Evolutionary conservation across 805 yeast species (phyloP).

Genomic region (Ogataea saltuana): DNA sequence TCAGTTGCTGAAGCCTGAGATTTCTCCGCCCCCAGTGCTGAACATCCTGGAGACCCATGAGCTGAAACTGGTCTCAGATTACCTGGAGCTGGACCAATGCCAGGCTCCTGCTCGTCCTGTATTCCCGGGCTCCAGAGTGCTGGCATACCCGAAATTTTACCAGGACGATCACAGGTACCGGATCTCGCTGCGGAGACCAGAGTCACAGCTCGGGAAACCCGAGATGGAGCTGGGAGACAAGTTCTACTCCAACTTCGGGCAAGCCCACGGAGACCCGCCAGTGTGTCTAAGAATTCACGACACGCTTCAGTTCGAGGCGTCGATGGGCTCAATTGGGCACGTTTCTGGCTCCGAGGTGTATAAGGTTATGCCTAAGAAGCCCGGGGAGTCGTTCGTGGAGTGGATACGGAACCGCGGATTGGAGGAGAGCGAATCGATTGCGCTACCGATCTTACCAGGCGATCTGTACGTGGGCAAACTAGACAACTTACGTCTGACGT

Average conservation of each 20-base stretch:
- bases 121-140: slow-evolving; percentile 40
- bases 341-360: slow-evolving; percentile 11
- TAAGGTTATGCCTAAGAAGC: slow-evolving; percentile 8
- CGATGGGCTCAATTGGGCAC: slow-evolving; percentile 18
- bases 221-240: slow-evolving; percentile 34
- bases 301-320: slow-evolving; percentile 15
- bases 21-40: neutral
- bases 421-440: neutral
- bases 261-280: slow-evolving; percentile 3
- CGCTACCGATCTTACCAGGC: slow-evolving; percentile 18
- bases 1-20: slow-evolving; percentile 12
- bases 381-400: neutral
- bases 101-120: slow-evolving; percentile 1
- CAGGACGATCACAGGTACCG: slow-evolving; percentile 43
- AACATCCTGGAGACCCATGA: slow-evolving; percentile 5
- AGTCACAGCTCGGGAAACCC: slow-evolving; percentile 29
- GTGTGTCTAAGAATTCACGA: slow-evolving; percentile 10
- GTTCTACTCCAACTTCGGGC: slow-evolving; percentile 37
- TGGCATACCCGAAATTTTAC: slow-evolving; percentile 43
- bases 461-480: slow-evolving; percentile 44
- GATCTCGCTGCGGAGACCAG: slow-evolving; percentile 45
- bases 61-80: slow-evolving; percentile 17
- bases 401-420: slow-evolving; percentile 9
- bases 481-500: slow-evolving; percentile 42
- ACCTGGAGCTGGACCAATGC: slow-evolving; percentile 23